A percentile compares a stretch with the other conserved stretches of the same genome.
These are phyloP conservation scores for Phytophthora sp. DNA, from an alignment of 352 stramenopile genomes.

Conservation along the genomic window DNA sequence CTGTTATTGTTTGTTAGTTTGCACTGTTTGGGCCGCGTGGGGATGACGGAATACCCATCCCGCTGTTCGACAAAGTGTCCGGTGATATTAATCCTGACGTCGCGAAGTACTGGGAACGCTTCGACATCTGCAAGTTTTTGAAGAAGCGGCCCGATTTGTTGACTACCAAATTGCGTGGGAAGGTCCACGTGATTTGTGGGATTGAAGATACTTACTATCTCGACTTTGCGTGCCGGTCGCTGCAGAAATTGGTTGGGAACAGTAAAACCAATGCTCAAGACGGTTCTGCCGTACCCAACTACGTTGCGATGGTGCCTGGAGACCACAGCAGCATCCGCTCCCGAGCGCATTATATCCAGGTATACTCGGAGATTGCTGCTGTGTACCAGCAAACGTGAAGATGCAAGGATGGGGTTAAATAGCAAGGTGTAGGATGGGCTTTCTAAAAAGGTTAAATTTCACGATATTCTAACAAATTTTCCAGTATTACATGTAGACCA, in stretches of 20 bases:
- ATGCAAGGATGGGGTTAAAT: constrained; percentile 1
- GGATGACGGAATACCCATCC: constrained; percentile 55
- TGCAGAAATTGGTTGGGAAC: constrained; percentile 58
- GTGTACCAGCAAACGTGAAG: constrained; percentile 24
- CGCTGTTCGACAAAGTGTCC: constrained; percentile 78
- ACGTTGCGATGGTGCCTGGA: constrained; percentile 72
- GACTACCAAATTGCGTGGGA: constrained; percentile 51
- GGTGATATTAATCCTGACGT: constrained; percentile 70
- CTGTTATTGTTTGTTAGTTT: constrained; percentile 41
- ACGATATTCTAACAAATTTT: too few relatives aligned
- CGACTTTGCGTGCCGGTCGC: constrained; percentile 62
- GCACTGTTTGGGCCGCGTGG: constrained; percentile 69
- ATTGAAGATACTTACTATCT: constrained; percentile 83
- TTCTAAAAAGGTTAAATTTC: too few relatives aligned
- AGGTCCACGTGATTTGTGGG: constrained; percentile 79
- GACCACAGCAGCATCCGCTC: constrained; percentile 79
- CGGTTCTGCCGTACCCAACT: constrained; percentile 50
- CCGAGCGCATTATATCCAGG: constrained; percentile 61
- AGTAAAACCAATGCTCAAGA: constrained; percentile 25
- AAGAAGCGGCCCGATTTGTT: constrained; percentile 43
- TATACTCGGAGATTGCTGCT: constrained; percentile 70
- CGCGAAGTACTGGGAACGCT: constrained; percentile 62
- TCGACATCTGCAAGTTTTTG: constrained; percentile 72
- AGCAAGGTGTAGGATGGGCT: too few relatives aligned
- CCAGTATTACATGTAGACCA: too few relatives aligned